Evolutionary conservation across 768 basidiomycete species (phyloP).

Genomic region (Gloeostereum incarnatum): DNA sequence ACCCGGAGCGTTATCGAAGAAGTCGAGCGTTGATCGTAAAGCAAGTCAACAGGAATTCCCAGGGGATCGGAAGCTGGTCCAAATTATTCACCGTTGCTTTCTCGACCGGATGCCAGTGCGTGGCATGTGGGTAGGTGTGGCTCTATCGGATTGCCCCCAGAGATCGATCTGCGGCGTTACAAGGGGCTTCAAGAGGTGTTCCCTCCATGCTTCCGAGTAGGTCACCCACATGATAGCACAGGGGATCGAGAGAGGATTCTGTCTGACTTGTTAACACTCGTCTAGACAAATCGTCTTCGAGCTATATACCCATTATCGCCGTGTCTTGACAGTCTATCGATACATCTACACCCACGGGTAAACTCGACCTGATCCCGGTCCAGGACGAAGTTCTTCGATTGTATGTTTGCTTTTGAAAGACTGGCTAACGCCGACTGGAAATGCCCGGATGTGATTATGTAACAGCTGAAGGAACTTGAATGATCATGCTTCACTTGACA

Average conservation of each 20-base stretch:
- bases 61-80: slow-evolving; percentile 25
- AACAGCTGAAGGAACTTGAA: slow-evolving; percentile 9
- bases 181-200: slow-evolving; percentile 34
- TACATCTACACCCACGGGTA: slow-evolving; percentile 37
- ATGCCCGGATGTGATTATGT: slow-evolving; percentile 33
- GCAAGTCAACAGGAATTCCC: neutral
- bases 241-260: slow-evolving; percentile 23
- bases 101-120: too few species aligned
- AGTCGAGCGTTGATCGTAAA: slow-evolving; percentile 30
- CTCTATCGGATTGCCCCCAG: slow-evolving; percentile 32
- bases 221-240: slow-evolving; percentile 6
- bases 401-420: slow-evolving; percentile 17
- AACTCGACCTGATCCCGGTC: slow-evolving; percentile 34
- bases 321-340: slow-evolving; percentile 40
- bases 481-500: too few species aligned
- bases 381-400: slow-evolving; percentile 29
- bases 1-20: slow-evolving; percentile 35
- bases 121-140: slow-evolving; percentile 26
- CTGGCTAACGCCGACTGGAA: slow-evolving; percentile 11
- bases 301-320: slow-evolving; percentile 27
- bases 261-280: neutral
- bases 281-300: slow-evolving; percentile 30
- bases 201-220: neutral
- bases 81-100: slow-evolving; percentile 27
- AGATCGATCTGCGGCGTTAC: slow-evolving; percentile 28